These are phyloP conservation scores for Cyphellophora europaea DNA, from an alignment of 2,329 filamentous ascomycete genomes.

Conservation along the genomic window DNA sequence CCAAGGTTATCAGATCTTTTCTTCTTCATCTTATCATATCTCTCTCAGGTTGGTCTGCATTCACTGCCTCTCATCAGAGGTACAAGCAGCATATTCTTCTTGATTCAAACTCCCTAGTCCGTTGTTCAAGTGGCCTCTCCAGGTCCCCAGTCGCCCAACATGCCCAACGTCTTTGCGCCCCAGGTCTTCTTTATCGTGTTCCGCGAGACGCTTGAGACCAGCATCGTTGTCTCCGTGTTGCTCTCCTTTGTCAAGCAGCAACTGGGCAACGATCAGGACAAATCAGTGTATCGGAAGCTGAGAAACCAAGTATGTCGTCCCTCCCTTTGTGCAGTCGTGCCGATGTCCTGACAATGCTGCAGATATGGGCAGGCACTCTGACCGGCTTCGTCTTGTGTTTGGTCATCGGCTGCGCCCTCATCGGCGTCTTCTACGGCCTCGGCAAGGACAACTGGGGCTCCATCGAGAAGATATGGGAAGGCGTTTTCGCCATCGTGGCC, in stretches of 20 bases:
- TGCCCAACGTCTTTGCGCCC: constrained; percentile 63
- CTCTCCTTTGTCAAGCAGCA: constrained; percentile 79
- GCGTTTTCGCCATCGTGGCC: constrained; percentile 65
- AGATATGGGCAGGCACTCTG: constrained; percentile 61
- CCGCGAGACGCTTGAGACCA: constrained; percentile 72
- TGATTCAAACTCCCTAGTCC: too few species aligned
- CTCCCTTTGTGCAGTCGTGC: background rate
- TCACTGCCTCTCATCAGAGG: too few species aligned
- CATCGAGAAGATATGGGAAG: constrained; percentile 73
- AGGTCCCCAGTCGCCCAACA: too few species aligned
- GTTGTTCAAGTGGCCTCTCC: too few species aligned
- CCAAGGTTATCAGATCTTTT: constrained; percentile 1
- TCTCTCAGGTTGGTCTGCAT: too few species aligned
- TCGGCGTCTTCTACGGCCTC: constrained; percentile 64
- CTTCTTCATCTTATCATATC: constrained; percentile 1
- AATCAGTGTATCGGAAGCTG: constrained; percentile 55
- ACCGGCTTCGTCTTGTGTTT: constrained; percentile 57
- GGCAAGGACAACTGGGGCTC: constrained; percentile 57
- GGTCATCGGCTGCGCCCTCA: constrained; percentile 56
- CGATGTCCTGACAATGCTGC: constrained; percentile 4
- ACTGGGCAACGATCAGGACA: constrained; percentile 56
- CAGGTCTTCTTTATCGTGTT: constrained; percentile 89
- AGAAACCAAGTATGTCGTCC: constrained; percentile 41
- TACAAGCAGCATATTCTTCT: too few species aligned
- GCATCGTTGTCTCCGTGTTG: constrained; percentile 78